A percentile compares a stretch with the other conserved stretches of the same genome.
Evolutionary conservation across 2,329 filamentous ascomycete genomes (phyloP).

Genomic region (Pestalotiopsis sp.): DNA sequence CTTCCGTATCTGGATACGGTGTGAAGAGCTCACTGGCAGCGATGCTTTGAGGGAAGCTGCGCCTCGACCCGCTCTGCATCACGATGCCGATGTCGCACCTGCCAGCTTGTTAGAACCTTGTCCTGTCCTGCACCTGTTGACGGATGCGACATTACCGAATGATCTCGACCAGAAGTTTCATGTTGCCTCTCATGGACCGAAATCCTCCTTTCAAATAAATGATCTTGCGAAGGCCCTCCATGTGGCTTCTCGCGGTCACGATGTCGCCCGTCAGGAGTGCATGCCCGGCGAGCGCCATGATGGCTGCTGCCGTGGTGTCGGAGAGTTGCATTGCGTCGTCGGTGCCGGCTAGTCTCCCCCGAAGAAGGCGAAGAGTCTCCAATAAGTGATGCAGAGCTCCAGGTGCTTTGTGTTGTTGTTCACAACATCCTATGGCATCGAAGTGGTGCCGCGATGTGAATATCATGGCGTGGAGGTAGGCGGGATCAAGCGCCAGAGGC

Average conservation of each 20-base stretch:
- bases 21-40: too few relatives aligned
- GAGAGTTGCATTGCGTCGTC: slow-evolving; percentile 28
- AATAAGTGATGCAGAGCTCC: slow-evolving; percentile 25
- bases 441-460: too few relatives aligned
- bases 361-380: slow-evolving; percentile 32
- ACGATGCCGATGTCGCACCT: too few relatives aligned
- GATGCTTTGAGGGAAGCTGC: too few relatives aligned
- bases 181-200: slow-evolving; percentile 28
- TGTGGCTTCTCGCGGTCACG: slow-evolving; percentile 33
- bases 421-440: too few relatives aligned
- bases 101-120: too few relatives aligned
- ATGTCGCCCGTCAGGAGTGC: slow-evolving; percentile 32
- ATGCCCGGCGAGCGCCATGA: slow-evolving; percentile 34
- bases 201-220: slow-evolving; percentile 40
- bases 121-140: too few relatives aligned
- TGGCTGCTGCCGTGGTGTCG: slow-evolving; percentile 32
- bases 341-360: slow-evolving; percentile 29
- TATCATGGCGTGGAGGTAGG: too few relatives aligned
- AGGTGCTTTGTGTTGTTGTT: too few relatives aligned
- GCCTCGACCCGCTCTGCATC: too few relatives aligned
- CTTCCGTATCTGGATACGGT: too few relatives aligned
- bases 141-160: slow-evolving; percentile 19
- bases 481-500: too few relatives aligned
- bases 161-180: slow-evolving; percentile 38
- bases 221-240: slow-evolving; percentile 40